phyloP scores from a whole-genome alignment of 176 grass and related monocot genomes.

The Elaeis guineensis region DNA sequence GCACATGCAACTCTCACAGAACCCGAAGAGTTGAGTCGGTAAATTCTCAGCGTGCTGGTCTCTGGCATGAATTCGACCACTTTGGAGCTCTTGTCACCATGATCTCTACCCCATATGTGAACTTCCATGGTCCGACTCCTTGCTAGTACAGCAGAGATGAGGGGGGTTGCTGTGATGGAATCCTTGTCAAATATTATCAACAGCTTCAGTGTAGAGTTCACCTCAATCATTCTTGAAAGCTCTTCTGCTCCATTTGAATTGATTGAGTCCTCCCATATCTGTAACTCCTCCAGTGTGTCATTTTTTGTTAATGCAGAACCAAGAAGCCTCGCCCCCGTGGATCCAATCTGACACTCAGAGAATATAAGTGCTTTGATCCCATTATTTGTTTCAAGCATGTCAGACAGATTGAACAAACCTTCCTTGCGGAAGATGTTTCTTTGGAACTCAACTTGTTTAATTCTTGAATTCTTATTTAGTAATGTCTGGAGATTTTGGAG shows the following conservation, averaged over 20 bases:
- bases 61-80: slow-evolving; percentile 69
- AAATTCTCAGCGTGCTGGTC: slow-evolving; percentile 61
- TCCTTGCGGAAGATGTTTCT: slow-evolving; percentile 52
- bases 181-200: slow-evolving; percentile 66
- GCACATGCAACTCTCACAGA: slow-evolving; percentile 54
- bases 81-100: slow-evolving; percentile 21
- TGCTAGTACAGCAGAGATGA: slow-evolving; percentile 70
- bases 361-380: slow-evolving; percentile 53
- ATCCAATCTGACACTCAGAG: slow-evolving; percentile 56
- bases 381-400: slow-evolving; percentile 51
- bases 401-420: slow-evolving; percentile 37
- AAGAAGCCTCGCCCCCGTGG: slow-evolving; percentile 43
- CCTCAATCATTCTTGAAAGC: slow-evolving; percentile 82
- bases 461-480: slow-evolving; percentile 31
- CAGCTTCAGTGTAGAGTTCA: slow-evolving; percentile 59
- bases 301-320: slow-evolving; percentile 69
- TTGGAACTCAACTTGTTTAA: slow-evolving; percentile 74
- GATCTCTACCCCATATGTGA: slow-evolving; percentile 61
- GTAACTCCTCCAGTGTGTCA: slow-evolving; percentile 66
- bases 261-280: slow-evolving; percentile 79
- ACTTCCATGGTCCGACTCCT: slow-evolving; percentile 66
- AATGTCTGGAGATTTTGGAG: slow-evolving; percentile 39
- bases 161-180: slow-evolving; percentile 50
- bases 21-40: slow-evolving; percentile 36
- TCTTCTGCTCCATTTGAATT: slow-evolving; percentile 78